Conservation (phyloP, 2,329 filamentous ascomycete species). For the Paraphoma sp. region DNA sequence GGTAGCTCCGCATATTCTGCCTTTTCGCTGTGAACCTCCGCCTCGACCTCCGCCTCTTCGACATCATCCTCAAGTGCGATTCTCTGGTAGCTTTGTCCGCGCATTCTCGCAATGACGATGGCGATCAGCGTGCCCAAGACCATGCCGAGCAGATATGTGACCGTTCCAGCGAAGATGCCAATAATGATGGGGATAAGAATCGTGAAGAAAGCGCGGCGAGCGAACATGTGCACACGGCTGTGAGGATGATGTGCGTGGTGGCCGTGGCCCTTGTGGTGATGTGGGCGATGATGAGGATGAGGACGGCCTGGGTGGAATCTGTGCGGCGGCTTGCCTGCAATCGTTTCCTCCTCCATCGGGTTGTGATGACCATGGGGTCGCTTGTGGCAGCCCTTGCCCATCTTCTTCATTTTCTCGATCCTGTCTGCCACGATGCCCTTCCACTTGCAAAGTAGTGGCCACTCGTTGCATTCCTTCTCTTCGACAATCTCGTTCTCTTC, state of each 20-base stretch:
- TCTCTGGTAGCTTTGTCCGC: constrained; percentile 51
- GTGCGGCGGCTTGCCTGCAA: constrained; percentile 43
- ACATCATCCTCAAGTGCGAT: constrained; percentile 41
- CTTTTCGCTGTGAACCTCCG: constrained; percentile 34
- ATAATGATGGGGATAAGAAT: constrained; percentile 72
- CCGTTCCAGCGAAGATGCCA: constrained; percentile 72
- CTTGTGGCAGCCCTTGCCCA: constrained; percentile 46
- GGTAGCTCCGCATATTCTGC: constrained; percentile 43
- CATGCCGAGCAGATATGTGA: constrained; percentile 72
- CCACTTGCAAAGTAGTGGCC: constrained; percentile 53
- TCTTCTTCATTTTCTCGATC: constrained; percentile 43
- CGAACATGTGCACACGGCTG: constrained; percentile 34
- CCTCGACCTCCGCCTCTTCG: constrained; percentile 28
- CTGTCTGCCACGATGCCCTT: constrained; percentile 45
- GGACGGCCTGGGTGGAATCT: constrained; percentile 38
- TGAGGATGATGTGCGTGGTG: constrained; percentile 25
- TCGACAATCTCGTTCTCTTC: constrained; percentile 25
- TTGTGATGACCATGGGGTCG: constrained; percentile 31
- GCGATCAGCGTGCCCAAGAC: constrained; percentile 68
- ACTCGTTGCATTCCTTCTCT: constrained; percentile 44
- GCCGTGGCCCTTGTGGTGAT: constrained; percentile 29
- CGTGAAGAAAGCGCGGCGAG: constrained; percentile 63
- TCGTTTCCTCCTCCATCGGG: constrained; percentile 39
- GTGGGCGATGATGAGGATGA: constrained; percentile 26
- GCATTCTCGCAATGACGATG: constrained; percentile 64